These are phyloP conservation scores for Lentinula lateritia DNA, from an alignment of 768 basidiomycete species.

Conservation along the genomic window DNA sequence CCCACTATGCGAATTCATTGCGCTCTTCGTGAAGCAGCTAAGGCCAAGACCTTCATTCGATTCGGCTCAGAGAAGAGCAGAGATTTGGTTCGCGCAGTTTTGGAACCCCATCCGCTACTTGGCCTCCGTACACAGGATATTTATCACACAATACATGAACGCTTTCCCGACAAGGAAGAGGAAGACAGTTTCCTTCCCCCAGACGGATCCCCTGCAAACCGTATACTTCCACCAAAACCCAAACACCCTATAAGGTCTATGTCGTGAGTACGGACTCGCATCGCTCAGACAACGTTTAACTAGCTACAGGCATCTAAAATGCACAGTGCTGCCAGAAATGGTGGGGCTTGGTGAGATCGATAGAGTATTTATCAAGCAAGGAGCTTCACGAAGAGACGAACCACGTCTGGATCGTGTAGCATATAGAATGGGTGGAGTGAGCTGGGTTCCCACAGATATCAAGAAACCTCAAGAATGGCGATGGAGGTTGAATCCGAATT, in stretches of 20 bases:
- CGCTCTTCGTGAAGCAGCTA: neutral
- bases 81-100: neutral
- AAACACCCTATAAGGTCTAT: slow-evolving; percentile 14
- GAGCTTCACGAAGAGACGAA: neutral
- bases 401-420: slow-evolving; percentile 3
- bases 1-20: neutral
- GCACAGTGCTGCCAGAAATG: slow-evolving; percentile 12
- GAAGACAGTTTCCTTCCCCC: neutral
- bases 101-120: neutral
- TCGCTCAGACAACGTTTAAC: no score
- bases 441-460: neutral
- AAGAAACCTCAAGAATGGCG: neutral
- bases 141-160: neutral
- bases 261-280: slow-evolving; percentile 8
- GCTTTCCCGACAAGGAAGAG: neutral
- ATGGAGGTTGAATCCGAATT: slow-evolving; percentile 3
- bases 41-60: slow-evolving; percentile 1
- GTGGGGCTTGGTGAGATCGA: neutral
- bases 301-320: slow-evolving; percentile 14
- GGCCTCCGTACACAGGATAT: slow-evolving; percentile 1
- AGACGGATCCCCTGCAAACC: neutral
- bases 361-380: neutral
- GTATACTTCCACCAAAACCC: neutral
- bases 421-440: neutral
- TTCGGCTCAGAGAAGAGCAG: slow-evolving; percentile 1